phyloP scores from a whole-genome alignment of 2,329 filamentous ascomycete species.

The Alternaria consortialis region DNA sequence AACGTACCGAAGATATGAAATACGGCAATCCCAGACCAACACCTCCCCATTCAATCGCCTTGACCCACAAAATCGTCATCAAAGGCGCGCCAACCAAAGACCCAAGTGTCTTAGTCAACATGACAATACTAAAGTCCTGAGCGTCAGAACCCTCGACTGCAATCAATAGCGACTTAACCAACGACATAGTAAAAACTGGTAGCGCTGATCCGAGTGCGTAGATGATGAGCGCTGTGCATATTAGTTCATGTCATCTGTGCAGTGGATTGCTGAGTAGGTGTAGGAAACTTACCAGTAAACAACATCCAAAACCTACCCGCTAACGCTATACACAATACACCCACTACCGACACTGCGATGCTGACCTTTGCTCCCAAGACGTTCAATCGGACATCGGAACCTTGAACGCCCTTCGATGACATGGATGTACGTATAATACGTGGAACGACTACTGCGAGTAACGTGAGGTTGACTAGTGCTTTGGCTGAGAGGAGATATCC shows the following conservation, averaged over 20 bases:
- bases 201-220: conserved; percentile 52
- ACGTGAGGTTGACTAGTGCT: conserved; percentile 47
- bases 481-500: conserved; percentile 52
- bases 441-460: conserved; percentile 47
- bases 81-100: conserved; percentile 49
- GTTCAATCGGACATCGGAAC: conserved; percentile 43
- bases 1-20: conserved; percentile 47
- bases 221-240: conserved; percentile 41
- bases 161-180: conserved; percentile 48
- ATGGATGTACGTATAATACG: conserved; percentile 44
- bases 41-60: conserved; percentile 47
- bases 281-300: conserved; percentile 31
- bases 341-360: conserved; percentile 45
- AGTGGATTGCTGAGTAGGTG: background rate
- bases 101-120: conserved; percentile 49
- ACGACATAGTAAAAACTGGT: conserved; percentile 51
- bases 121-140: conserved; percentile 51
- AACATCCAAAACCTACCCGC: conserved; percentile 46
- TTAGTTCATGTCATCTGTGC: conserved; percentile 4
- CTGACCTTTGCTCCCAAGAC: conserved; percentile 43
- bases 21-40: conserved; percentile 46
- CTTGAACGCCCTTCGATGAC: conserved; percentile 29
- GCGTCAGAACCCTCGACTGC: conserved; percentile 36
- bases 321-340: conserved; percentile 45
- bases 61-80: conserved; percentile 50